Percentiles rank a stretch among this genome's conserved stretches.
Conservation (phyloP, 768 basidiomycete species). For the Tylopilus subfusipes region DNA sequence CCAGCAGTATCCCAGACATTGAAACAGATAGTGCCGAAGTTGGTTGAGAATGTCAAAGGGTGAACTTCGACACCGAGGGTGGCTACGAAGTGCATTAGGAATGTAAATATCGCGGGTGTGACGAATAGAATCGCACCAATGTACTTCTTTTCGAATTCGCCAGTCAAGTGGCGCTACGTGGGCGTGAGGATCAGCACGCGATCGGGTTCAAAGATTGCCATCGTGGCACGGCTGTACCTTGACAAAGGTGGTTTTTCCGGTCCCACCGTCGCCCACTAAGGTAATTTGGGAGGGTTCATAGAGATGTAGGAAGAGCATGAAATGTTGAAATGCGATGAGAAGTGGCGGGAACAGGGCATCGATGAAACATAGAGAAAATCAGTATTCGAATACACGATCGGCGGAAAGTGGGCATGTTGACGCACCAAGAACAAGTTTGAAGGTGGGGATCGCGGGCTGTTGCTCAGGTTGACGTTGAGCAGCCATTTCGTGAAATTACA, state of each 20-base stretch:
- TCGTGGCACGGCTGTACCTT: slow-evolving; percentile 56
- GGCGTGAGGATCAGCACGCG: slow-evolving; percentile 51
- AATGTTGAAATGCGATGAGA: slow-evolving; percentile 11
- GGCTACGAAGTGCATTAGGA: slow-evolving; percentile 47
- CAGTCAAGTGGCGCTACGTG: slow-evolving; percentile 89
- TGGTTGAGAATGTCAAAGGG: slow-evolving; percentile 93
- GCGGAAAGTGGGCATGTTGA: slow-evolving; percentile 8
- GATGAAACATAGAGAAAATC: slow-evolving; percentile 45
- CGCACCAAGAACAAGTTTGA: slow-evolving; percentile 98
- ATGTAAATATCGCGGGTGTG: slow-evolving; percentile 11
- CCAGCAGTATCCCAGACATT: slow-evolving; percentile 99
- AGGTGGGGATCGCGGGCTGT: slow-evolving; percentile 60
- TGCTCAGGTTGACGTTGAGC: slow-evolving; percentile 7
- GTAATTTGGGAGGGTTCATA: not conserved
- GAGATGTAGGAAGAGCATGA: not conserved
- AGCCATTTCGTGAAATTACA: slow-evolving; percentile 40
- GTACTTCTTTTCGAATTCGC: slow-evolving; percentile 99
- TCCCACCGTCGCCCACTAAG: slow-evolving; percentile 92
- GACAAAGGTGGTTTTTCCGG: slow-evolving; percentile 98
- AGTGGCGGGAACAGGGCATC: slow-evolving; percentile 37
- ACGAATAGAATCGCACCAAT: slow-evolving; percentile 61
- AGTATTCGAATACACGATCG: slow-evolving; percentile 12
- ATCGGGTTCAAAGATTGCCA: slow-evolving; percentile 36
- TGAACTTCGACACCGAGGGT: slow-evolving; percentile 99
- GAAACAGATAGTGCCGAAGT: slow-evolving; percentile 98